Evolutionary conservation across 441 rosid genomes (phyloP), one percentile per base, ranked within the genome.

Genomic region (Eugenia klotzschiana): DNA sequence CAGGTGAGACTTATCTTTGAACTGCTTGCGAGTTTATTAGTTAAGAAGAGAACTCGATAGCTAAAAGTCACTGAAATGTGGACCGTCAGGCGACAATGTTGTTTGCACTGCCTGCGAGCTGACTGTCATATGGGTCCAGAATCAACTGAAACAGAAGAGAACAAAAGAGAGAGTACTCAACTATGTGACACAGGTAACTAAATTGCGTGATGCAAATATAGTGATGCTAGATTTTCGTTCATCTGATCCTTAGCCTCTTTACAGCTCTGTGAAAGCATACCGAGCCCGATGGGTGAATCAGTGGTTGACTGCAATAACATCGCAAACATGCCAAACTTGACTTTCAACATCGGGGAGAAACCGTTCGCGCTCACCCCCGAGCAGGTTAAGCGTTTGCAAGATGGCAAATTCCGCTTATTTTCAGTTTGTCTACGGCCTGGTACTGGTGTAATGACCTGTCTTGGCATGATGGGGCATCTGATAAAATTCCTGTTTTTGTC

Each of bases 121-220:
- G 95, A 87, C 91, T 64, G 95, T 92, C 56, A 83, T 92, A 79
- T 95, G 98, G 98, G 83, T 89, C 80, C 91, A 92, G 84, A 93
- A 87, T 89, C 92, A 93, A 80, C 93, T 94, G 7, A 92, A 86
- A 85, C 89, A 90, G 23, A 86, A 89, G 88, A 72, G 83, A 82
- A 89, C 95, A 10, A 93, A 93, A 87, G 96, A 93, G 14, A 87
- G 81, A 84, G 88, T 91, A 23, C 87, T 94, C 79, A 82, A 83
- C 84, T 94, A 94, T 83, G 90, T 92, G 46, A 86, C 87, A 79
- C 86, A 89, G 95, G 95, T 91, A 79, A 84, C 27, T 4, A 33
- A 4, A 54, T 33, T 49, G 15, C 15, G 25, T 4, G 4, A 9
- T 18, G 77, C 46, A 20, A 37, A 9, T 14, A 20, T 20, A 33